Conservation (phyloP, 176 grass and related monocot genomes). For the Oryza nivara region DNA sequence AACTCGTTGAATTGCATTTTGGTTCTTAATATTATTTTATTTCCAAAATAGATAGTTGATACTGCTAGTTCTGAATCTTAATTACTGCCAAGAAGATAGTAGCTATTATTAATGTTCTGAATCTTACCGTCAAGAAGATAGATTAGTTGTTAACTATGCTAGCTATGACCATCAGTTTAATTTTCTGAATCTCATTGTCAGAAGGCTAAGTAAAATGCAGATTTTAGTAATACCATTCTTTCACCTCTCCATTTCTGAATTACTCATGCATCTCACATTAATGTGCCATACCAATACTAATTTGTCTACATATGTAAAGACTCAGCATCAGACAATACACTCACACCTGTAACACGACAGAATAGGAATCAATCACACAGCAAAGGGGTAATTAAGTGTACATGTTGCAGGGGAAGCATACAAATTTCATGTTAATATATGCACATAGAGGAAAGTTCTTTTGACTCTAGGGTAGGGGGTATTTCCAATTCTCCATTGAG, state of each 20-base stretch:
- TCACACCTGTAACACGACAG: neutral
- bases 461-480: conserved; percentile 23
- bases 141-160: neutral
- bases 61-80: neutral
- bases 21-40: neutral
- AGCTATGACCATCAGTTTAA: neutral
- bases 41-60: neutral
- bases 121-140: too few species aligned
- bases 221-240: neutral
- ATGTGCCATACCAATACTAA: neutral
- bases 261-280: neutral
- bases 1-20: neutral
- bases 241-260: neutral
- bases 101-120: neutral
- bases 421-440: neutral
- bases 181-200: neutral
- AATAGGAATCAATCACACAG: neutral
- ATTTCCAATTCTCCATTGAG: conserved; percentile 34
- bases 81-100: neutral
- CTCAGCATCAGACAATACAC: neutral
- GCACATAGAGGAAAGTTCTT: conserved; percentile 35
- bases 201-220: neutral
- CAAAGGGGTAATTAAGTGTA: neutral
- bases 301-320: neutral
- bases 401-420: neutral